These are phyloP conservation scores for Styphnolobium japonicum DNA, from an alignment of 306 rosid species.

Conservation along the genomic window DNA sequence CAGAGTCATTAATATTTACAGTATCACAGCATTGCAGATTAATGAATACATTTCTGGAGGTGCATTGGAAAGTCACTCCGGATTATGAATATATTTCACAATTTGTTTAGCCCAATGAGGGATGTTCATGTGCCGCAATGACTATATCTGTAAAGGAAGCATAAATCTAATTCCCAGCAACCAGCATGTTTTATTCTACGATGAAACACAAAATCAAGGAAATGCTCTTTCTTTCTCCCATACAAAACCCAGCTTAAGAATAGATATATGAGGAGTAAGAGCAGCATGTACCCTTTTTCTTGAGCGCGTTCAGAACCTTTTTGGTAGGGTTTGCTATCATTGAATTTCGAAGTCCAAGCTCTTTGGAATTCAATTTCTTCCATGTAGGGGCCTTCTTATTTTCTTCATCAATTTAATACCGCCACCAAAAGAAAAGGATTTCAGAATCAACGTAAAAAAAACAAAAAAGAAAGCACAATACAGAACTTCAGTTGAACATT, in stretches of 20 bases:
- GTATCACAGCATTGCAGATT: background rate
- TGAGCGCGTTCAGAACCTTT: slow-evolving; percentile 67
- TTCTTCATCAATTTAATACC: slow-evolving; percentile 26
- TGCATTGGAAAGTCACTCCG: background rate
- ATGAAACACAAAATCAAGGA: background rate
- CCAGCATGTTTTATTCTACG: background rate
- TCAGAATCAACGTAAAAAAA: background rate
- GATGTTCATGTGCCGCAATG: background rate
- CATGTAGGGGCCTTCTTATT: slow-evolving; percentile 40
- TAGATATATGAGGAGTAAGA: background rate
- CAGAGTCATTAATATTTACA: background rate
- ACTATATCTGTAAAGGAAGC: background rate
- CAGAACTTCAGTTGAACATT: background rate
- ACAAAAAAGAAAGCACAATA: too few species aligned
- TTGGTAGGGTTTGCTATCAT: slow-evolving; percentile 64
- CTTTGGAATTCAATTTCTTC: slow-evolving; percentile 71
- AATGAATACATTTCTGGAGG: background rate
- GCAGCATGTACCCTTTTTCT: slow-evolving; percentile 53
- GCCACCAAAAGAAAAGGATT: background rate
- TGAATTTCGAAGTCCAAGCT: slow-evolving; percentile 67
- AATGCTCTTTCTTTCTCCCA: background rate
- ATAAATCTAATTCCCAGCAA: background rate
- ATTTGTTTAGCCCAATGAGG: background rate
- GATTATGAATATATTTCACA: background rate
- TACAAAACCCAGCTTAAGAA: background rate